Evolutionary conservation across 352 stramenopile species (phyloP), one percentile per base, ranked within the genome.

Genomic region (Albugo candida): DNA sequence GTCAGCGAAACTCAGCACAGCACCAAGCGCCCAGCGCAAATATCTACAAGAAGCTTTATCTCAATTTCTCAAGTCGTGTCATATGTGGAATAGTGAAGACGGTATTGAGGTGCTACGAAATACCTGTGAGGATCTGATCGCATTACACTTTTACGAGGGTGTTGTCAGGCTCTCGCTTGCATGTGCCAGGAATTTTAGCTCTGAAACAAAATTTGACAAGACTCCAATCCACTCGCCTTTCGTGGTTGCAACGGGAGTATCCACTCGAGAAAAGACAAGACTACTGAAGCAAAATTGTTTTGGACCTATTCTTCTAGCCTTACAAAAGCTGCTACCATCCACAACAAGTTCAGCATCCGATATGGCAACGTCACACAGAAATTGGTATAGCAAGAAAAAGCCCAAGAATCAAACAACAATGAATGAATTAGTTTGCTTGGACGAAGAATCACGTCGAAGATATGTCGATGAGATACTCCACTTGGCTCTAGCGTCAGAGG

Each of bases 41-140:
- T 70, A 80, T 41, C 49, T 88, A 13, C 61, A 75, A 27, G 70
- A 85, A 38, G 85, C 78, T 4, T 62, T 91, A 0, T 60, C 71
- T 0, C 78, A 91, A 49, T 88, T 91, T 40, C 52, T 83, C 37
- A 80, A 79, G 18, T 77, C 78, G 18, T 84, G 74, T 51, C 67
- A 91, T 52, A 83, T 84, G 69, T 91, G 78, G 78, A 72, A 86
- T 43, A 82, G 75, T 3, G 70, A 75, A 35, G 73, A 84, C 41
- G 81, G 70, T 24, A 47, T 91, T 20, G 68, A 76, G 8, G 78
- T 87, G 14, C 56, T 91, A 0, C 72, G 86, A 47, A 59, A 60
- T 0, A 87, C 87, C 21, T 91, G 78, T 45, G 70, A 85, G 21
- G 72, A 85, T 53, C 87, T 86, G 54, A 71, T 69, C 20, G 41